Evolutionary conservation across 2,329 filamentous ascomycete species (phyloP).

Genomic region (Beauveria varroae): DNA sequence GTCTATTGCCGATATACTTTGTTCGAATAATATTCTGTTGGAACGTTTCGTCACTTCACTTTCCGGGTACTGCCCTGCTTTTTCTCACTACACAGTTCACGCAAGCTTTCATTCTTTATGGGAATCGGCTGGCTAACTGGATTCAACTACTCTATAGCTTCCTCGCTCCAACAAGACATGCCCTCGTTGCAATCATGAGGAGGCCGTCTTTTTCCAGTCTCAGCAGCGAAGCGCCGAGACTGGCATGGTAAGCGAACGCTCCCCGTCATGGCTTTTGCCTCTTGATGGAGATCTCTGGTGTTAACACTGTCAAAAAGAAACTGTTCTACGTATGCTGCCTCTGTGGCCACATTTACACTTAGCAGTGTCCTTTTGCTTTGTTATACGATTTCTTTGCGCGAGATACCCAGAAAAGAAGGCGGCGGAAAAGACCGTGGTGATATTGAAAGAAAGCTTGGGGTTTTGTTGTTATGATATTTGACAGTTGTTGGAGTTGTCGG

Average conservation of each 20-base stretch:
- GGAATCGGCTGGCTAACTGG: slow-evolving; percentile 35
- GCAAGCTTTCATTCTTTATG: slow-evolving; percentile 13
- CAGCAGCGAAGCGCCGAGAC: slow-evolving; percentile 96
- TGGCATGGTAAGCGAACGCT: slow-evolving; percentile 71
- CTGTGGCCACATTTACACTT: slow-evolving; percentile 81
- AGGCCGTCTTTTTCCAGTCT: slow-evolving; percentile 98
- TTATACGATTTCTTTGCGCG: background rate
- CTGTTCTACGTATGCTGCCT: slow-evolving; percentile 89
- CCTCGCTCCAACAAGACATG: slow-evolving; percentile 82
- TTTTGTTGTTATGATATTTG: background rate
- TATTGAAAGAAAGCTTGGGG: background rate
- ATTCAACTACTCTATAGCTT: slow-evolving; percentile 54
- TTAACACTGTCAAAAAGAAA: slow-evolving; percentile 50
- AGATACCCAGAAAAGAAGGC: slow-evolving; percentile 8
- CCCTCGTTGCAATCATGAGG: slow-evolving; percentile 74
- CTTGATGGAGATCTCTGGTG: background rate
- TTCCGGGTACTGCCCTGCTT: background rate
- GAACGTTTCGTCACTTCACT: background rate
- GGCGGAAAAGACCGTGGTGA: background rate
- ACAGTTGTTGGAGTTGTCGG: background rate
- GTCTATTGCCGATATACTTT: background rate
- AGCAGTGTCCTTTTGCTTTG: slow-evolving; percentile 20
- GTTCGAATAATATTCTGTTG: background rate
- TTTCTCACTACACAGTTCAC: background rate
- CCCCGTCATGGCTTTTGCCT: background rate